phyloP scores from a whole-genome alignment of 805 yeast genomes.

The Candida vaughaniae region DNA sequence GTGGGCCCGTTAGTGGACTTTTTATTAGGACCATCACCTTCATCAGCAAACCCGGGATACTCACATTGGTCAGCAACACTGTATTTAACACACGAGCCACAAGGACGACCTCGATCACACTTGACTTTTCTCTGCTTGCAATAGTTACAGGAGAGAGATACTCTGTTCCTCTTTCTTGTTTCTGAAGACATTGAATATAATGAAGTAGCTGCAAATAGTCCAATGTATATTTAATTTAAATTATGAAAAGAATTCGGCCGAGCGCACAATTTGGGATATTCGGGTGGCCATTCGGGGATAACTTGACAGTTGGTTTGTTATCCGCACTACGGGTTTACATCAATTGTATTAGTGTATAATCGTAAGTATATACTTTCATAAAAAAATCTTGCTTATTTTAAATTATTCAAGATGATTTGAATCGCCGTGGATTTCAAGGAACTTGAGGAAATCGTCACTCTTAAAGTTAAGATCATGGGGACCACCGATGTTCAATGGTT shows the following conservation, averaged over 20 bases:
- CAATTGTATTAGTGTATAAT: too few species aligned
- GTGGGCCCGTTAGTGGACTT: too few species aligned
- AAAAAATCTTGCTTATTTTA: too few species aligned
- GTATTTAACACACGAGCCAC: constrained; percentile 41
- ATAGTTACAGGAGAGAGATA: constrained; percentile 41
- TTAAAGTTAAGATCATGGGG: constrained; percentile 15
- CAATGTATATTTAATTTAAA: too few species aligned
- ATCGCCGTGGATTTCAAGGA: constrained; percentile 37
- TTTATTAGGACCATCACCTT: too few species aligned
- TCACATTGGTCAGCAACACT: constrained; percentile 40
- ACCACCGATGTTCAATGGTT: constrained; percentile 3
- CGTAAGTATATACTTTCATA: too few species aligned
- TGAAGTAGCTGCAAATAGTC: too few species aligned
- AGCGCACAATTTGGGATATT: constrained; percentile 3
- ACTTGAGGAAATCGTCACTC: constrained; percentile 34
- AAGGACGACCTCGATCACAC: constrained; percentile 42
- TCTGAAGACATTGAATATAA: constrained; percentile 1
- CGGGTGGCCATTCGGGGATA: constrained; percentile 1
- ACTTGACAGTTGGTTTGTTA: background rate
- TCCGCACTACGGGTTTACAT: background rate
- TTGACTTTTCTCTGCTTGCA: constrained; percentile 44
- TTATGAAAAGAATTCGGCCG: constrained; percentile 1
- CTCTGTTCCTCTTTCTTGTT: constrained; percentile 29
- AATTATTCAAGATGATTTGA: constrained; percentile 17
- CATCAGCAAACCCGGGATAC: constrained; percentile 25